Conservation (phyloP, 257 asterid species). For the Nicotiana paniculata region DNA sequence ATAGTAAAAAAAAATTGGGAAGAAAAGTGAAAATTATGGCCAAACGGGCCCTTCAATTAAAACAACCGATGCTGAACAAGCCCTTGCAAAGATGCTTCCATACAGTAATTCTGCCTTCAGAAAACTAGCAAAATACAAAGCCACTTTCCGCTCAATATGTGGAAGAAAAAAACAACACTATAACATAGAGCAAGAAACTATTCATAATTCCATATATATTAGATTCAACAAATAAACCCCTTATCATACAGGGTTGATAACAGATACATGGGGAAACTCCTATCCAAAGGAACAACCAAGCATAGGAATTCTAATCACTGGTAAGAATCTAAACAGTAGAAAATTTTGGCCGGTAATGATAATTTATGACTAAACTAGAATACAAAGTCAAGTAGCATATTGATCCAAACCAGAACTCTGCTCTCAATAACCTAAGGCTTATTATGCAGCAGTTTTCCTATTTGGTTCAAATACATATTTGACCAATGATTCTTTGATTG, state of each 20-base stretch:
- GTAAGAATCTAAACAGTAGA: background rate
- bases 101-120: background rate
- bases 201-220: background rate
- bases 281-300: background rate
- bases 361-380: constrained; percentile 18
- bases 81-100: background rate
- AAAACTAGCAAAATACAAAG: background rate
- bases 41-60: no score
- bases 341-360: background rate
- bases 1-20: no score
- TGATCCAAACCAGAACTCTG: constrained; percentile 10
- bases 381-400: constrained; percentile 14
- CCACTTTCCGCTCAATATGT: background rate
- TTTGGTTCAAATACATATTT: constrained; percentile 84
- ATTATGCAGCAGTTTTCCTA: constrained; percentile 49
- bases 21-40: no score
- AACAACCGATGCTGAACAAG: background rate
- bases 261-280: background rate
- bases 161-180: background rate
- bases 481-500: constrained; percentile 84
- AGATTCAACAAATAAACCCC: constrained; percentile 2
- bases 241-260: background rate
- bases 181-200: background rate
- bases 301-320: constrained; percentile 1
- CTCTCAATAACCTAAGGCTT: background rate